Evolutionary conservation across 768 basidiomycete species (phyloP), one percentile per base, ranked within the genome.

Genomic region (Tricholoma bakamatsutake): DNA sequence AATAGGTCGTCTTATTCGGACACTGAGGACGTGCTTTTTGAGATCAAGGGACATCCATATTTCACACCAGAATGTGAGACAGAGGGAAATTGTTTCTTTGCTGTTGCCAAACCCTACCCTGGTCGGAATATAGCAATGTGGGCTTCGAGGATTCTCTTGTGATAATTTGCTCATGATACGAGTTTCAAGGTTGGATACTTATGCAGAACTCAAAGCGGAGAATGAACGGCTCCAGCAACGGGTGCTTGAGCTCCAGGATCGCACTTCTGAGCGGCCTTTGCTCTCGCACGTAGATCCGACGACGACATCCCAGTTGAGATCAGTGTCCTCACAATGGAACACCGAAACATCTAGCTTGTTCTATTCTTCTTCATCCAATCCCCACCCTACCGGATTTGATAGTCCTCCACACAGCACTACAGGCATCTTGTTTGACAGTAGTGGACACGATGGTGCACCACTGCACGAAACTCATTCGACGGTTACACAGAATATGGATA

Each of bases 201-300:
- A 85, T 61, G 63, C 97, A 34, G 93, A 96, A 64, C 80, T 96
- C 50, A 94, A 93, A 69, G 75, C 87, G 54, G 92, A 95, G 71
- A 93, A 97, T 67, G 88, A 91, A 67, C 80, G 84, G 12, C 70
- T 97, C 40, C 79, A 87, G 60, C 80, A 81, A 57, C 83, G 84
- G 27, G 69, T 87, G 33, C 66, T 70, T 1, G 78, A 80, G 52
- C 65, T 76, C 13, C 68, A 66, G 57, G 68, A 63, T 50, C 73
- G 58, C 43, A 2, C 46, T 31, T 31, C 15, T 10, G n/a, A 15
- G 8, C 30, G 27, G 21, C 27, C 43, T 15, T 45, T 45, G 40
- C 15, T 11, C 9, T 21, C 40, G 18, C 40, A 11, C 24, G 27
- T 24, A 27, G 43, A 45, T 12, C 24, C 43, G 43, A 27, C 24